Evolutionary conservation across 805 yeast species (phyloP), one percentile per base, ranked within the genome.

Genomic region (Pichia occidentalis): DNA sequence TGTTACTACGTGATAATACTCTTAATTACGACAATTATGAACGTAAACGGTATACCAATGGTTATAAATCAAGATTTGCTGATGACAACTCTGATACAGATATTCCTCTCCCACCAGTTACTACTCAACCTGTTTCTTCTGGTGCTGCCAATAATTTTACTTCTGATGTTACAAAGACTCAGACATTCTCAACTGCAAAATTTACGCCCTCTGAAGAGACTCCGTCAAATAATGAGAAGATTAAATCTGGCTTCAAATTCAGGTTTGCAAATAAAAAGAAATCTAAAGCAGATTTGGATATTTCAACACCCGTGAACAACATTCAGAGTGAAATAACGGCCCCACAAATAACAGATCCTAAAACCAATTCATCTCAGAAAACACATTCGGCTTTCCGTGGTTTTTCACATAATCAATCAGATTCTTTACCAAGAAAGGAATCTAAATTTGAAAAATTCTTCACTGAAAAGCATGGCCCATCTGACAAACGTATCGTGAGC

Each of bases 61-160:
- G 57, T 1, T 71, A 66, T 56, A 70, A 61, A 40, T 77, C 85
- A 1, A 65, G 85, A 48, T 71, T 77, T 44, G 65, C 64, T 5
- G 86, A 80, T 51, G 76, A 83, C 3, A 84, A 78, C 49, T 77
- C 80, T 11, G 85, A 78, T 31, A 54, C 54, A 11, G 75, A 70
- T 16, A 51, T 48, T 19, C 56, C 59, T 10, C 19, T 45, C 7
- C 32, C 43, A 10, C 39, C 40, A 1, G 7, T 31, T 5, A 25
- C 17, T 10, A 34, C 16, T 8, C 24, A 27, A 26, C 29, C 12
- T 30, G 14, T n/a, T n/a, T n/a, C 12, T 30, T 12, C 23, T 7
- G 17, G 18, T 5, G 18, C n/a, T n/a, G n/a, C n/a, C n/a, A n/a
- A n/a, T n/a, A n/a, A n/a, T n/a, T n/a, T n/a, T n/a, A n/a, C n/a